Conservation (phyloP, 805 yeast genomes). For the Candida krabiensis region DNA sequence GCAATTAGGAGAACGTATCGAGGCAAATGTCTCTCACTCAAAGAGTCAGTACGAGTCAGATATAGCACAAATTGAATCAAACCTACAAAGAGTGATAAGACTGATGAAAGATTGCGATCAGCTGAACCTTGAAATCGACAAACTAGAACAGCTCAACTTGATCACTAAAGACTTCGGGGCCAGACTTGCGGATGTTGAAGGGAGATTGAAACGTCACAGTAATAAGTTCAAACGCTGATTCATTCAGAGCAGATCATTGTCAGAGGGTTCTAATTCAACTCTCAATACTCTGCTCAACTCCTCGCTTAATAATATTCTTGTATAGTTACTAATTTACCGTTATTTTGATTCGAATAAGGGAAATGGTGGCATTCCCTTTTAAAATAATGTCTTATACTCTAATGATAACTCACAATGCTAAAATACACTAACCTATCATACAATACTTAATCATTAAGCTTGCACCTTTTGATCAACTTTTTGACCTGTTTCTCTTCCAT, state of each 20-base stretch:
- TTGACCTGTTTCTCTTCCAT: conserved; percentile 19
- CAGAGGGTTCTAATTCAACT: too few species aligned
- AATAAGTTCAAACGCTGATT: conserved; percentile 11
- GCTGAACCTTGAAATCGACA: conserved; percentile 32
- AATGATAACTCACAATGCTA: too few species aligned
- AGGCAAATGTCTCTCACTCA: conserved; percentile 24
- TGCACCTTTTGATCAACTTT: conserved; percentile 11
- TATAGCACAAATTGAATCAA: conserved; percentile 19
- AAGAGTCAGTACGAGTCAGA: conserved; percentile 25
- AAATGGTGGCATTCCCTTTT: too few species aligned
- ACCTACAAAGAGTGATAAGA: conserved; percentile 17
- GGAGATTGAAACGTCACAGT: conserved; percentile 16
- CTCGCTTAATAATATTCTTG: too few species aligned
- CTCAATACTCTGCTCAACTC: too few species aligned
- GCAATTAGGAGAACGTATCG: conserved; percentile 33
- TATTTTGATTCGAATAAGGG: too few species aligned
- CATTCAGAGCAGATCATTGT: too few species aligned
- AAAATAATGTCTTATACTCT: too few species aligned
- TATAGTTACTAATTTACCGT: too few species aligned
- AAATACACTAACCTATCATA: too few species aligned
- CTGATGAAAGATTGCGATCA: conserved; percentile 26
- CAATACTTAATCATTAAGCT: background rate
- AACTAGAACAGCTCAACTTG: conserved; percentile 32
- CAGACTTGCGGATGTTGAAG: conserved; percentile 25
- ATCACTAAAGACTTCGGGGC: conserved; percentile 31